Evolutionary conservation across 305 asterid species (phyloP).

Genomic region (Fraxinus latifolia): DNA sequence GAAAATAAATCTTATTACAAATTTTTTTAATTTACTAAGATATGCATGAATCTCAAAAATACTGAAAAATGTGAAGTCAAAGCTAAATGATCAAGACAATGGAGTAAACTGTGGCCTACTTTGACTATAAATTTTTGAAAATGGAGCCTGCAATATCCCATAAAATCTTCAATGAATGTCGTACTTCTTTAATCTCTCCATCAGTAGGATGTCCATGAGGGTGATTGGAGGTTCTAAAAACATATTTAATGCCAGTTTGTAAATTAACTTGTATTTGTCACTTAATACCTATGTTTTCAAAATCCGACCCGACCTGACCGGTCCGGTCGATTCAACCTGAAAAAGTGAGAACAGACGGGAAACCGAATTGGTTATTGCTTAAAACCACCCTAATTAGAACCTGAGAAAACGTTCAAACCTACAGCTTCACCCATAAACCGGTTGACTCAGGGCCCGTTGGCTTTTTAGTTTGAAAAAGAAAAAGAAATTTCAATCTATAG

Average conservation of each 20-base stretch:
- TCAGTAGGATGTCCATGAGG: not conserved
- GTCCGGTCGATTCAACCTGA: not conserved
- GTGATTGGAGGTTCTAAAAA: not conserved
- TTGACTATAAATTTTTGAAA: not conserved
- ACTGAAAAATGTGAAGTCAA: not conserved
- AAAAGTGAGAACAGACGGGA: not conserved
- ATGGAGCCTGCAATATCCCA: not conserved
- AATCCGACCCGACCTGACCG: not conserved
- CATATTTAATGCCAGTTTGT: not conserved
- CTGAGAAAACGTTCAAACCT: not conserved
- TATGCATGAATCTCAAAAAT: not conserved
- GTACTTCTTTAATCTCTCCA: not conserved
- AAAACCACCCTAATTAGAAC: not conserved
- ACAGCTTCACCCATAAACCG: not conserved
- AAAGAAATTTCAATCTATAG: not conserved
- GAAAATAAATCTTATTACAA: not conserved
- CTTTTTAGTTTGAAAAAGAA: not conserved
- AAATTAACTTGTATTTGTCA: not conserved
- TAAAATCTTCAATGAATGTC: not conserved
- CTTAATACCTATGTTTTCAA: not conserved
- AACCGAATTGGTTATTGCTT: not conserved
- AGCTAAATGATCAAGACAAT: not conserved
- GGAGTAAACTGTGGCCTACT: not conserved
- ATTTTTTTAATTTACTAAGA: not conserved
- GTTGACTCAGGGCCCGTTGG: not conserved